Evolutionary conservation across 805 yeast species (phyloP), one percentile per base, ranked within the genome.

Genomic region (Ogataea corticis): DNA sequence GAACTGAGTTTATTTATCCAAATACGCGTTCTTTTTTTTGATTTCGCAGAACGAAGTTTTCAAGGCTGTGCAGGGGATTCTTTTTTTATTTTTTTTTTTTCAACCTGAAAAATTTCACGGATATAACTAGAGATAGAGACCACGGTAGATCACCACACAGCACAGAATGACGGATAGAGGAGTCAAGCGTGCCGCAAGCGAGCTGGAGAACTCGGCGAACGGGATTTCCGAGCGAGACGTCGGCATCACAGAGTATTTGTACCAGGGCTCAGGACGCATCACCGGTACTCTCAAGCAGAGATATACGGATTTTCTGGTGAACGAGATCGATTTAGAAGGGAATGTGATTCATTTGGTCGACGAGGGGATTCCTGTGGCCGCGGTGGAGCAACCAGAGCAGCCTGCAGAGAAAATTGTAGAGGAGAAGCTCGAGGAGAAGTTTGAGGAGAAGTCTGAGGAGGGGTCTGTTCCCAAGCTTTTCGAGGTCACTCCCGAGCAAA

Each of bases 281-380:
- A 63, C 65, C 14, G 99, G 98, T 2, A 74, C 77, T 12, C 72
- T 94, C 56, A 94, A 94, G 65, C 96, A 87, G 60, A 73, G 97
- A 50, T 91, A 90, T 66, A 84, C 96, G 11, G 99, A 94, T 63
- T 94, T 94, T 63, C 75, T 88, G 61, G 99, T 94, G 36, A 88
- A 90, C 65, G 99, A 94, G 65, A 85, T 94, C 45, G 85, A 75
- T 49, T 55, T 67, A 25, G 68, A 78, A 17, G 95, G 87, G 1
- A 67, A 77, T 2, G 96, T 90, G 2, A 77, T 91, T 11, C 91
- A 83, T 62, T 71, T 94, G 50, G 62, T 68, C 9, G 96, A 91
- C 58, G 78, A 80, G 43, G 97, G 97, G 4, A 69, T 85, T 35
- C 71, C 73, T 38, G 64, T 72, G 43, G 80, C 71, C 56, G 71